A percentile compares a stretch with the other conserved stretches of the same genome.
Evolutionary conservation across 2,329 filamentous ascomycete genomes (phyloP).

Genomic region (Hymenoscyphus linearis): DNA sequence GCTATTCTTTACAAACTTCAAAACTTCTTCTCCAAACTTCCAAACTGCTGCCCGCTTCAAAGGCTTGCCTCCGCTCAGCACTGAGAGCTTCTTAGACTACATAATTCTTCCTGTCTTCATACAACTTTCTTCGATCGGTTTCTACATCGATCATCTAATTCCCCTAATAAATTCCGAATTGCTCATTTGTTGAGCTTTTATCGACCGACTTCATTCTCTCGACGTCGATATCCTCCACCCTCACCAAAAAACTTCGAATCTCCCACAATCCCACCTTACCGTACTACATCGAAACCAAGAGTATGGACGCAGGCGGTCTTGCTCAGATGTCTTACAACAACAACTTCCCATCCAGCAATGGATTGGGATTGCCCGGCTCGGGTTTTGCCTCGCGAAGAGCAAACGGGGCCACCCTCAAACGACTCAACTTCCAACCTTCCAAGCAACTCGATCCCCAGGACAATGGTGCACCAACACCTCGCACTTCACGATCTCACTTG

Average conservation of each 20-base stretch:
- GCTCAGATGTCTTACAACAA: constrained; percentile 96
- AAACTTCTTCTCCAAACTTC: constrained; percentile 18
- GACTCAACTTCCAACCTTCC: constrained; percentile 69
- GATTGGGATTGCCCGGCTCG: constrained; percentile 68
- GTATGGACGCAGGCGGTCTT: constrained; percentile 95
- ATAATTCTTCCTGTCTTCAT: constrained; percentile 26
- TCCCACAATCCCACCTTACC: constrained; percentile 12
- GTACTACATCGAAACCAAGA: constrained; percentile 28
- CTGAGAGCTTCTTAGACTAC: constrained; percentile 25
- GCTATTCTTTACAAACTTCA: constrained; percentile 23
- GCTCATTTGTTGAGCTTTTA: constrained; percentile 15
- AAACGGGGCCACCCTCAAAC: constrained; percentile 84
- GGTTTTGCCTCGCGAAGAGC: constrained; percentile 76
- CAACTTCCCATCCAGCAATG: constrained; percentile 64
- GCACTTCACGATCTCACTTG: constrained; percentile 90
- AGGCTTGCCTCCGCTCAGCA: constrained; percentile 26
- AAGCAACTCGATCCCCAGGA: constrained; percentile 66
- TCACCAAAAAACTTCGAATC: constrained; percentile 10
- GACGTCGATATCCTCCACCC: constrained; percentile 16
- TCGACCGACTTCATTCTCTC: constrained; percentile 26
- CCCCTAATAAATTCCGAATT: constrained; percentile 26
- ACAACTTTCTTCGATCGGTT: constrained; percentile 25
- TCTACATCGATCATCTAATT: constrained; percentile 27
- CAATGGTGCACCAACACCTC: constrained; percentile 70
- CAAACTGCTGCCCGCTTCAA: constrained; percentile 24